Percentiles rank a stretch among this genome's conserved stretches.
phyloP scores from a whole-genome alignment of 2,329 filamentous ascomycete genomes.

The Colletotrichum orbiculare region DNA sequence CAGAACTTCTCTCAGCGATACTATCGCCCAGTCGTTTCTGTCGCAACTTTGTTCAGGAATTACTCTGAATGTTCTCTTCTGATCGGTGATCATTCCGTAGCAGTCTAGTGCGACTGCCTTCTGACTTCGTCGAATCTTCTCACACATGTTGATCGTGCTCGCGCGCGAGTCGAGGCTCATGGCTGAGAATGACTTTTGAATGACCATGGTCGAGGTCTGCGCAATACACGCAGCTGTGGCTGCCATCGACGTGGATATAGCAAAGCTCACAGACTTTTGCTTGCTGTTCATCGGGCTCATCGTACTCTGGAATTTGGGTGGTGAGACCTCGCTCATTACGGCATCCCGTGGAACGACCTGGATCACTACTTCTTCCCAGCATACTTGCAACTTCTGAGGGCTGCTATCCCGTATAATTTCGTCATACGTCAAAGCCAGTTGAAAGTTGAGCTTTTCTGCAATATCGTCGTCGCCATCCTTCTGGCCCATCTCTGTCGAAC shows the following conservation, averaged over 20 bases:
- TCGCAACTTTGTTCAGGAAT: background rate
- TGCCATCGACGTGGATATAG: background rate
- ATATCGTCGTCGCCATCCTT: slow-evolving; percentile 38
- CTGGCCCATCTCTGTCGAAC: slow-evolving; percentile 24
- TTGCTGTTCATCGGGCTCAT: background rate
- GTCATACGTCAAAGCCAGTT: slow-evolving; percentile 12
- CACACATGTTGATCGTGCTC: background rate
- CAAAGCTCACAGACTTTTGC: background rate
- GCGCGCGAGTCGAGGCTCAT: fast-evolving
- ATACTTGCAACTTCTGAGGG: too few species aligned
- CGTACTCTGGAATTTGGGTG: too few species aligned
- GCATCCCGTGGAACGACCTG: too few species aligned
- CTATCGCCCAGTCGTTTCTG: background rate
- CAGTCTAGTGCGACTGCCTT: background rate
- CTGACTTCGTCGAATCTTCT: background rate
- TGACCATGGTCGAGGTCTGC: background rate
- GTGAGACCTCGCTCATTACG: too few species aligned
- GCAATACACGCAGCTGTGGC: background rate
- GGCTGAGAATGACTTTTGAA: background rate
- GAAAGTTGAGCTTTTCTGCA: slow-evolving; percentile 13
- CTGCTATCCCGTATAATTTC: too few species aligned
- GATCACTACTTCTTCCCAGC: too few species aligned
- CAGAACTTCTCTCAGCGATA: slow-evolving; percentile 31
- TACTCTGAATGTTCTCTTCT: background rate
- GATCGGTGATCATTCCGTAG: slow-evolving; percentile 23